Base-by-base conservation (phyloP, 495 filamentous ascomycete genomes). In the Tuber umbilicatum region DNA sequence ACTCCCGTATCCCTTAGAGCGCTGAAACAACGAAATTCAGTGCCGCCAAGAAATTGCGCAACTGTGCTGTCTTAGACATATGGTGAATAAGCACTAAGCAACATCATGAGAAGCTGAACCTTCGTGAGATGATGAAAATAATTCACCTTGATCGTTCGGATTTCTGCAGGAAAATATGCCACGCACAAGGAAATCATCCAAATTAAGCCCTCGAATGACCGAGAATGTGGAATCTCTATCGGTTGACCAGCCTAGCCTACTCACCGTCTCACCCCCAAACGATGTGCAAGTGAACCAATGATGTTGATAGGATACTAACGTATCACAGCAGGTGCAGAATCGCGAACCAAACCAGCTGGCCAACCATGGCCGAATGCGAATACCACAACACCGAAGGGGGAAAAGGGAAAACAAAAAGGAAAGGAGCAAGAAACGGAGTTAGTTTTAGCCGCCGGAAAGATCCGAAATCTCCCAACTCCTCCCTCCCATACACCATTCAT, bases 371-470 rank as follows among this genome's bases (percentile, higher is more conserved):
- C 7, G 2, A n/a, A 23, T 50, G 2, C 0, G 47, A 50, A 23
- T 50, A 0, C 1, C 0, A n/a, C 9, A 0, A 9, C n/a, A n/a
- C 21, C 0, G 1, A 23, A 2, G 17, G 5, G 0, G 43, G 43
- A 6, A 47, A 14, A 0, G 5, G 1, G 19, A 47, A 47, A 47
- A 4, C 0, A 14, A 47, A 47, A 55, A 10, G 47, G 23, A n/a
- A 55, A 55, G 47, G 47, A 55, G 23, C 47, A 27, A n/a, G 6
- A 27, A 27, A 27, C 27, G 9, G 2, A 12, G 47, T 27, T 9
- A 27, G 1, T 55, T 7, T 55, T n/a, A 2, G 23, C 3, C 0
- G 23, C 7, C 0, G 23, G 27, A 27, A 55, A 55, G 7, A 55
- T 55, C 6, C 23, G n/a, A 27, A 27, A 55, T 27, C 47, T 27